Conservation (phyloP, 2,329 filamentous ascomycete species). For the Fragosphaeria purpurea region DNA sequence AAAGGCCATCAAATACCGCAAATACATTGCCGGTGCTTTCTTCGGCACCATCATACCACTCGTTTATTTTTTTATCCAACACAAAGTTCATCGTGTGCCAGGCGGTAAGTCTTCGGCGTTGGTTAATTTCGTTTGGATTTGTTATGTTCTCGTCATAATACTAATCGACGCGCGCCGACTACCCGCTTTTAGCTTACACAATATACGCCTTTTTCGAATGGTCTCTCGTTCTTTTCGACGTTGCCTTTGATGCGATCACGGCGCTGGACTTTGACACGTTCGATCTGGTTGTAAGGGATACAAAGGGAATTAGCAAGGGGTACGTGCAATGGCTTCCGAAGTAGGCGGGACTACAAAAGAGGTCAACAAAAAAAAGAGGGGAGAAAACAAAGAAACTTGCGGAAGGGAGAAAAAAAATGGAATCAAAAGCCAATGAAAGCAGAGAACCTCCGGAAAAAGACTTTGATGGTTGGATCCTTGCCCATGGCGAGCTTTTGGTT, state of each 20-base stretch:
- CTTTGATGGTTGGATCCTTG: background rate
- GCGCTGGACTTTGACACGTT: constrained; percentile 83
- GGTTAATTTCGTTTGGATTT: background rate
- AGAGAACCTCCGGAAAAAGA: background rate
- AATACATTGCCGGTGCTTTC: constrained; percentile 72
- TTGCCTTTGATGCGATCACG: constrained; percentile 92
- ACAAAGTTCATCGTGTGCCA: constrained; percentile 89
- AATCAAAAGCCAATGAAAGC: constrained; percentile 13
- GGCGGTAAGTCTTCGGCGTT: constrained; percentile 58
- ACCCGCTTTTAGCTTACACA: constrained; percentile 66
- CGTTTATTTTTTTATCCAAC: constrained; percentile 96
- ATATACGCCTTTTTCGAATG: constrained; percentile 98
- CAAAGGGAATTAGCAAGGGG: constrained; percentile 89
- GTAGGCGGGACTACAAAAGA: constrained; percentile 37
- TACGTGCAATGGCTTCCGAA: constrained; percentile 95
- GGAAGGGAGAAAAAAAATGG: background rate
- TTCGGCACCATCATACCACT: constrained; percentile 85
- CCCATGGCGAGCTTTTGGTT: background rate
- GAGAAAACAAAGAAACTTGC: background rate
- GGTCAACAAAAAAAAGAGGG: constrained; percentile 11
- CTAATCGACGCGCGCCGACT: background rate
- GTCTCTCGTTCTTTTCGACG: constrained; percentile 87
- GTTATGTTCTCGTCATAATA: background rate
- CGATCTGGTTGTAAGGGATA: constrained; percentile 79
- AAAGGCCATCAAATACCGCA: constrained; percentile 76